A percentile compares a stretch with the other conserved stretches of the same genome.
These are phyloP conservation scores for Alternaria hordeiaustralica DNA, from an alignment of 2,329 filamentous ascomycete species.

Conservation along the genomic window DNA sequence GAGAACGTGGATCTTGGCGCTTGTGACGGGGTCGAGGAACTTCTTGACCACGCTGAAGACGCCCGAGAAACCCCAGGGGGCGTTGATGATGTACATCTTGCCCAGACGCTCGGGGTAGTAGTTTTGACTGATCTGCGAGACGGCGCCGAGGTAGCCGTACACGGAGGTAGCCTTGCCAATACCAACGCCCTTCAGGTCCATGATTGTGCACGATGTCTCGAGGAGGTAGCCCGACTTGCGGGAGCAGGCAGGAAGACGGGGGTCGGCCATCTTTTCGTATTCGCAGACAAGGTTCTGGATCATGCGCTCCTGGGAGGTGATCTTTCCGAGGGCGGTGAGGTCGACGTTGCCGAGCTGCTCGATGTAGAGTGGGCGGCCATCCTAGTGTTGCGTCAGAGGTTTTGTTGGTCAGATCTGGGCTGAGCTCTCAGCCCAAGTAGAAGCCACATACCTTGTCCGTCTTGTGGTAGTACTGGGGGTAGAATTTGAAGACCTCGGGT, in stretches of 20 bases:
- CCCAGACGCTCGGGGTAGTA: slow-evolving; percentile 98
- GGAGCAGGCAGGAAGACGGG: slow-evolving; percentile 91
- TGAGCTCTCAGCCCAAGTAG: background rate
- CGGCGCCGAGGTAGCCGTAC: slow-evolving; percentile 84
- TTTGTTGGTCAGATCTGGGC: background rate
- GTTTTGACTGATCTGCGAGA: slow-evolving; percentile 92
- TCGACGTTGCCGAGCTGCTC: slow-evolving; percentile 95
- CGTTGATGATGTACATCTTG: slow-evolving; percentile 97
- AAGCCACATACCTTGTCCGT: slow-evolving; percentile 70
- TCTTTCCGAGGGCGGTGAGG: slow-evolving; percentile 86
- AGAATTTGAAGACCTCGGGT: slow-evolving; percentile 82
- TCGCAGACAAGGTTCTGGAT: slow-evolving; percentile 94
- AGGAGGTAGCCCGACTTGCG: slow-evolving; percentile 88
- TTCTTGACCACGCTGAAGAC: slow-evolving; percentile 88
- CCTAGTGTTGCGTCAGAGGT: slow-evolving; percentile 59
- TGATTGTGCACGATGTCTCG: slow-evolving; percentile 97
- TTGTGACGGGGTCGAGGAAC: slow-evolving; percentile 96
- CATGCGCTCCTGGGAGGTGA: slow-evolving; percentile 93
- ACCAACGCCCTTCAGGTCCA: slow-evolving; percentile 96
- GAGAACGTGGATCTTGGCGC: slow-evolving; percentile 92
- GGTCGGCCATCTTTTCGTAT: slow-evolving; percentile 95
- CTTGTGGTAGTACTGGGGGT: slow-evolving; percentile 99
- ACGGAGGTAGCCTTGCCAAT: slow-evolving; percentile 81
- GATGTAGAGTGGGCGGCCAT: slow-evolving; percentile 96
- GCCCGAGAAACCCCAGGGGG: slow-evolving; percentile 90